These are phyloP conservation scores for Podospora anserina DNA, from an alignment of 495 filamentous ascomycete species.

Conservation along the genomic window DNA sequence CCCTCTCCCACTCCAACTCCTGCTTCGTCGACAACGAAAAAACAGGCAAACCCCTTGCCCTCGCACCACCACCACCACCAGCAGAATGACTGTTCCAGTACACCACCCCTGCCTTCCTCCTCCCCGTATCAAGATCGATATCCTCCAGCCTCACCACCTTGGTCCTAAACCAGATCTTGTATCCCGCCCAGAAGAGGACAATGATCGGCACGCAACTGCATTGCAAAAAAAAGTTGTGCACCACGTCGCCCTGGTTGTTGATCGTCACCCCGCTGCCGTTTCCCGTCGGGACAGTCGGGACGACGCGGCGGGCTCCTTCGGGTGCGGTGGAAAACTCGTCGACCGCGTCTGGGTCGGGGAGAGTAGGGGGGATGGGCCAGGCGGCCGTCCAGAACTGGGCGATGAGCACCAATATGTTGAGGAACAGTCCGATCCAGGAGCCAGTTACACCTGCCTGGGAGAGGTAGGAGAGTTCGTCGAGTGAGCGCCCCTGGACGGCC, in stretches of 20 bases:
- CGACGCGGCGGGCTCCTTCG: not conserved
- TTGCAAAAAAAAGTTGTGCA: conserved; percentile 66
- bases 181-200: conserved; percentile 66
- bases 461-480: conserved; percentile 74
- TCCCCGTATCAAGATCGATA: conserved; percentile 88
- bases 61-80: no score
- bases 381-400: conserved; percentile 94
- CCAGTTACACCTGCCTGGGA: conserved; percentile 78
- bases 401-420: conserved; percentile 78
- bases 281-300: conserved; percentile 33
- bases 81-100: not conserved
- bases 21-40: conserved; percentile 53
- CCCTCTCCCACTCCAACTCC: conserved; percentile 53
- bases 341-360: conserved; percentile 32
- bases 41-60: conserved; percentile 47
- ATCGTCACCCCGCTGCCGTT: conserved; percentile 31
- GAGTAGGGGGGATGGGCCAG: conserved; percentile 56
- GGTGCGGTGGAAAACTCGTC: not conserved
- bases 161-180: conserved; percentile 77
- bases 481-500: conserved; percentile 62
- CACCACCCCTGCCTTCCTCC: conserved; percentile 26
- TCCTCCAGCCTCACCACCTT: conserved; percentile 59
- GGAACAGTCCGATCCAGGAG: conserved; percentile 76
- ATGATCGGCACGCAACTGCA: conserved; percentile 88
- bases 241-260: conserved; percentile 6